A percentile compares a stretch with the other conserved stretches of the same genome.
Conservation (phyloP, 2,329 filamentous ascomycete species). For the Periconia digitata region DNA sequence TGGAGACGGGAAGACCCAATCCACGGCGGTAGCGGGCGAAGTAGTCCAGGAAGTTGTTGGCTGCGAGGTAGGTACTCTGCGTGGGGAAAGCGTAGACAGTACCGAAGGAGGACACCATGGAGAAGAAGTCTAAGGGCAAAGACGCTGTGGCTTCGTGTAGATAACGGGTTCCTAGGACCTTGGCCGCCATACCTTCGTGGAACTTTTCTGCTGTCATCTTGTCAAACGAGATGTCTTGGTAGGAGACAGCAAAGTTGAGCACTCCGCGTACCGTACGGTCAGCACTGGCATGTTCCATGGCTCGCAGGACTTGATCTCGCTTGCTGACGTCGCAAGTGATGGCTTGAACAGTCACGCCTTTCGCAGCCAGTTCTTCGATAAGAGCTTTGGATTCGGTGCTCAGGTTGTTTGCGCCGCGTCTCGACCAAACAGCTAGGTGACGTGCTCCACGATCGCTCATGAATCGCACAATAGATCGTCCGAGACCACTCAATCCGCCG, state of each 20-base stretch:
- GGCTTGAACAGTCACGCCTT: conserved; percentile 1
- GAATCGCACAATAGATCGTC: conserved; percentile 11
- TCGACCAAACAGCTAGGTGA: conserved; percentile 5
- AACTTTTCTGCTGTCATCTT: conserved; percentile 1
- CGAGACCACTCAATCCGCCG: conserved; percentile 20
- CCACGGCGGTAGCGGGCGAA: conserved; percentile 19
- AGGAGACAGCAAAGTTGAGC: conserved; percentile 14
- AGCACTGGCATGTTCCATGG: neutral
- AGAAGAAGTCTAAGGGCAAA: conserved; percentile 28
- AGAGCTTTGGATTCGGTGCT: neutral
- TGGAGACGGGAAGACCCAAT: conserved; percentile 16
- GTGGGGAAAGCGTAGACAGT: conserved; percentile 15
- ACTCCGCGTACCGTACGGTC: conserved; percentile 16
- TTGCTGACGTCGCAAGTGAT: conserved; percentile 11
- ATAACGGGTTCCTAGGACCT: conserved; percentile 29
- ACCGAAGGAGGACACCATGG: conserved; percentile 20
- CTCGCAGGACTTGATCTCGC: conserved; percentile 2
- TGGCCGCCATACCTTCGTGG: conserved; percentile 15
- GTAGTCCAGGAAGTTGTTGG: conserved; percentile 23
- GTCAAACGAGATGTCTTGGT: conserved; percentile 2
- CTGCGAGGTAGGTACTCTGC: conserved; percentile 23
- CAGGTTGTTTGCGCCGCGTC: neutral
- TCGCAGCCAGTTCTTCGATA: neutral
- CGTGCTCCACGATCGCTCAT: conserved; percentile 18
- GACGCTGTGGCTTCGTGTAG: conserved; percentile 20